Evolutionary conservation across 106 monocot species (phyloP).

Genomic region (Acorus gramineus): DNA sequence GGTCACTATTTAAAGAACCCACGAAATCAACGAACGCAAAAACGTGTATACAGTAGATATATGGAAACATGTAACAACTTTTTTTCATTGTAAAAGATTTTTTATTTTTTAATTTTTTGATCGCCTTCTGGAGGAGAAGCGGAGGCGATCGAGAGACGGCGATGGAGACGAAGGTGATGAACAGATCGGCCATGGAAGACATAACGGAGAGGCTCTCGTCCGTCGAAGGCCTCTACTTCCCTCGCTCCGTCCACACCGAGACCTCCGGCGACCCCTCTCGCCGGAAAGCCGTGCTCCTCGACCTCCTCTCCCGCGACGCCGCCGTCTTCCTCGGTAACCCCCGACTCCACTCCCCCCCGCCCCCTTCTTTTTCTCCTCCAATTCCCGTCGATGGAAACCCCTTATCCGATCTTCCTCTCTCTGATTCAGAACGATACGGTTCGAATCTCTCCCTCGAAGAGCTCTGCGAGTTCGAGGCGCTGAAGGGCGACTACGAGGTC

Average conservation of each 20-base stretch:
- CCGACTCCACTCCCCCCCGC: neutral
- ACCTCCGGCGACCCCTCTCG: slow-evolving; percentile 13
- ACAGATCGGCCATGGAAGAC: slow-evolving; percentile 54
- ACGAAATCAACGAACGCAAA: too few species aligned
- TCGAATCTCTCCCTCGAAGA: slow-evolving; percentile 46
- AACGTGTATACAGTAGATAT: too few species aligned
- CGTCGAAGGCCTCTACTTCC: slow-evolving; percentile 69
- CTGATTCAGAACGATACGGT: slow-evolving; percentile 63
- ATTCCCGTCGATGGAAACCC: neutral
- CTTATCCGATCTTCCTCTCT: neutral
- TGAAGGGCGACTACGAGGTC: slow-evolving; percentile 62
- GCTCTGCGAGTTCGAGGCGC: slow-evolving; percentile 40
- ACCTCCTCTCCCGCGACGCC: slow-evolving; percentile 77
- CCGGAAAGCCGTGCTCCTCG: slow-evolving; percentile 54
- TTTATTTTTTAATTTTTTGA: too few species aligned
- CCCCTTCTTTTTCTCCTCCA: neutral
- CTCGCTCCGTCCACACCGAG: slow-evolving; percentile 23
- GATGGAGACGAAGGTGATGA: slow-evolving; percentile 22
- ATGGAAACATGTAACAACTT: too few species aligned
- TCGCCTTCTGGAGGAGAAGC: neutral
- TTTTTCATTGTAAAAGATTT: too few species aligned
- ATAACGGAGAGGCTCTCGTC: slow-evolving; percentile 57
- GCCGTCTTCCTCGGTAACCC: slow-evolving; percentile 70
- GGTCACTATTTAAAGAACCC: too few species aligned
- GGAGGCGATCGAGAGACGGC: neutral